Evolutionary conservation across 192 early-diverging fungal genomes (phyloP).

Genomic region (Oehlia diaphana): DNA sequence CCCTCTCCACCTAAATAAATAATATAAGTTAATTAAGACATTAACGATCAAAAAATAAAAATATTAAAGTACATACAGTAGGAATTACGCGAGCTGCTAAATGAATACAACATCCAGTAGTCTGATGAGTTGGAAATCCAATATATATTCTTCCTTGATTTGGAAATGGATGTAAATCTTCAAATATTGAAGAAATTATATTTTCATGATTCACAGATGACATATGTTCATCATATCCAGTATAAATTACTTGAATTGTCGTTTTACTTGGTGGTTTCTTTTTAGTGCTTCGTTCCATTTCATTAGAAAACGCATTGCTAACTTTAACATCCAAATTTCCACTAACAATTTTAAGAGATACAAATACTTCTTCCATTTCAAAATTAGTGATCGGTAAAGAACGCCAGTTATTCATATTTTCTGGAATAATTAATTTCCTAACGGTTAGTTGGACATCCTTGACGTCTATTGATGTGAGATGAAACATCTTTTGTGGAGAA

Average conservation of each 20-base stretch:
- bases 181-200: constrained; percentile 55
- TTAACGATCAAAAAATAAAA: too few species aligned
- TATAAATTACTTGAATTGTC: constrained; percentile 69
- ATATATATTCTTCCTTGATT: constrained; percentile 87
- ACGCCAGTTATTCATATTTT: constrained; percentile 14
- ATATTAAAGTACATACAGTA: constrained; percentile 48
- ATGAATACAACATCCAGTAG: constrained; percentile 81
- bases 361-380: constrained; percentile 45
- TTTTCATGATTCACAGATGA: background rate
- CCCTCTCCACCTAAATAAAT: constrained; percentile 64
- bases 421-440: constrained; percentile 39
- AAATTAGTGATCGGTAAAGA: background rate
- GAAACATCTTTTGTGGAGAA: constrained; percentile 74
- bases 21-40: too few species aligned
- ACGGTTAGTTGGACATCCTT: constrained; percentile 57
- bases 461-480: constrained; percentile 59
- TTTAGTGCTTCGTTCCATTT: constrained; percentile 90
- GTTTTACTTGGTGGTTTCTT: constrained; percentile 77
- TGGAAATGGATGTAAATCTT: constrained; percentile 67
- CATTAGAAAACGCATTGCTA: constrained; percentile 49
- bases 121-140: constrained; percentile 89
- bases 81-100: constrained; percentile 84
- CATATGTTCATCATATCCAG: constrained; percentile 76
- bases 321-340: constrained; percentile 61
- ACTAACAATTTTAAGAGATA: constrained; percentile 73